phyloP scores from a whole-genome alignment of 805 yeast genomes.

The Hanseniaspora vineae region DNA sequence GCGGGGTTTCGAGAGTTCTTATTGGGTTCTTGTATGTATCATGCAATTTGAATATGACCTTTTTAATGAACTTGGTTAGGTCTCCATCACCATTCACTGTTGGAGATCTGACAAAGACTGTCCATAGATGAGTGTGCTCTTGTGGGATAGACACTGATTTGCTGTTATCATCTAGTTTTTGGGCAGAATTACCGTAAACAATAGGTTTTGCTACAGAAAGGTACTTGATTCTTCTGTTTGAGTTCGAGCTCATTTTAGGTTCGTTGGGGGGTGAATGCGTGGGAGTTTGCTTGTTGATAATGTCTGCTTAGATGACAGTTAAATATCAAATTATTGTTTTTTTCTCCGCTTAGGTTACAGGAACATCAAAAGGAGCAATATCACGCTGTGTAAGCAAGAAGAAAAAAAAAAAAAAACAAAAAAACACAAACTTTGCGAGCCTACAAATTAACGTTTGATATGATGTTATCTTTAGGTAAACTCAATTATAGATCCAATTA shows the following conservation, averaged over 20 bases:
- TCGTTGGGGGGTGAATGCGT: too few relatives aligned
- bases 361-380: too few relatives aligned
- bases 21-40: conserved; percentile 85
- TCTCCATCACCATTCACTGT: conserved; percentile 45
- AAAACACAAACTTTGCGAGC: too few relatives aligned
- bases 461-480: too few relatives aligned
- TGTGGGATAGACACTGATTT: conserved; percentile 54
- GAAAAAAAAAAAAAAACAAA: too few relatives aligned
- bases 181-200: conserved; percentile 69
- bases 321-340: too few relatives aligned
- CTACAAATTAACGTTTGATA: too few relatives aligned
- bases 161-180: conserved; percentile 40
- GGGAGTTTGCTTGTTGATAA: too few relatives aligned
- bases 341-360: too few relatives aligned
- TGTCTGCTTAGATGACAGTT: too few relatives aligned
- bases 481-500: too few relatives aligned
- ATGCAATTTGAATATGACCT: conserved; percentile 88
- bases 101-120: conserved; percentile 79
- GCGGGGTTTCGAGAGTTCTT: conserved; percentile 80
- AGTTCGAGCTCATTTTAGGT: neutral
- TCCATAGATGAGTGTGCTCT: conserved; percentile 95
- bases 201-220: conserved; percentile 68
- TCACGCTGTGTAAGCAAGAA: too few relatives aligned
- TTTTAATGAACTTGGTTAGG: conserved; percentile 65
- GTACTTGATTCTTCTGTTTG: conserved; percentile 29